Evolutionary conservation across 1,139 yeast genomes (phyloP).

Genomic region (Debaryomycetaceae sp.): DNA sequence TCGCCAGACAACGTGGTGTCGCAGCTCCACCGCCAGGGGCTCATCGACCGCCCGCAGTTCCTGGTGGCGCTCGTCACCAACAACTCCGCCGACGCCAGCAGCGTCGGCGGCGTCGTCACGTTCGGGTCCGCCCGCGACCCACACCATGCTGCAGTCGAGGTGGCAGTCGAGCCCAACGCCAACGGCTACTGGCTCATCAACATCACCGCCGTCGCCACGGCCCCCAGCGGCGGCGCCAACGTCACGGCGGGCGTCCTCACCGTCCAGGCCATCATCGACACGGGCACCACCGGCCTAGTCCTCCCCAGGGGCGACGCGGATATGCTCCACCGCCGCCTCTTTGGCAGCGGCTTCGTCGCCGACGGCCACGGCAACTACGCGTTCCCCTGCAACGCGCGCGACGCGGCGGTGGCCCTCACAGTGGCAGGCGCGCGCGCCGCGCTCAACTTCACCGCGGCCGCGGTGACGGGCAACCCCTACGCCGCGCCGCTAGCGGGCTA

Average conservation of each 20-base stretch:
- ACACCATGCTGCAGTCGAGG: constrained; percentile 13
- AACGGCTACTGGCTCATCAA: constrained; percentile 52
- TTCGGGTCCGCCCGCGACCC: constrained; percentile 19
- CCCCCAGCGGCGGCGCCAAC: background rate
- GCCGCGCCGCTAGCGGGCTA: constrained; percentile 37
- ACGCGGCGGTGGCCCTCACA: constrained; percentile 8
- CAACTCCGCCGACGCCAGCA: constrained; percentile 9
- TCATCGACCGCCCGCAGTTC: constrained; percentile 13
- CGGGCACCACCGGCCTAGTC: constrained; percentile 63
- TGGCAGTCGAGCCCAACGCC: constrained; percentile 32
- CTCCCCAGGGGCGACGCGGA: constrained; percentile 56
- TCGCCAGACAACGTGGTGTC: constrained; percentile 23
- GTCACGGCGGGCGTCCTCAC: constrained; percentile 13
- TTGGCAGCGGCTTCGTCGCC: constrained; percentile 44
- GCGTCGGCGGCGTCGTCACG: constrained; percentile 24
- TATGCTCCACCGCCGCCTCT: constrained; percentile 39
- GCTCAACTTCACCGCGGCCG: constrained; percentile 42
- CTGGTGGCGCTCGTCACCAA: constrained; percentile 7
- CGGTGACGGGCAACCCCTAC: constrained; percentile 48
- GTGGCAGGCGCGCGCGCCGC: constrained; percentile 34
- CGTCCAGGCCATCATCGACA: constrained; percentile 52
- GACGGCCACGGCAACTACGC: constrained; percentile 59
- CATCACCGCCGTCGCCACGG: constrained; percentile 31
- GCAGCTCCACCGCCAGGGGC: constrained; percentile 16
- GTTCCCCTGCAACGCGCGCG: constrained; percentile 49